Conservation (phyloP, 1,139 yeast genomes). For the Taphrina sp. region DNA sequence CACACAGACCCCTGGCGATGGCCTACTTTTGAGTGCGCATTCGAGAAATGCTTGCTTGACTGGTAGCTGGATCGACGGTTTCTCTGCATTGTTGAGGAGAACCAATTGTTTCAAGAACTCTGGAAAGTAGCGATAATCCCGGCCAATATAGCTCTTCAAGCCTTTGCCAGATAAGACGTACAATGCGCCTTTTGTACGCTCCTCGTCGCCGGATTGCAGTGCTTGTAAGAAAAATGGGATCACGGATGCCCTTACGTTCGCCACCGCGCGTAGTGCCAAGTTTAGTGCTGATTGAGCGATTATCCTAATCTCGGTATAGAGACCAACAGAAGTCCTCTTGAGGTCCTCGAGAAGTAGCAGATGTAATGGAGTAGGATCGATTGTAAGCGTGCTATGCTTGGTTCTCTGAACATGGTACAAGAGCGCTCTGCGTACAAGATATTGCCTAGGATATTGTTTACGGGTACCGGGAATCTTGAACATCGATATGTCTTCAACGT, state of each 20-base stretch:
- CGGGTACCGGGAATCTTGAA: constrained; percentile 54
- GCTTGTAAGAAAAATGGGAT: constrained; percentile 53
- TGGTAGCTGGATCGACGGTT: constrained; percentile 43
- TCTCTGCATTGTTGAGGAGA: constrained; percentile 60
- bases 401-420: constrained; percentile 75
- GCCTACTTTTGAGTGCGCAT: constrained; percentile 29
- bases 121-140: constrained; percentile 57
- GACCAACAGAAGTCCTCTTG: constrained; percentile 65
- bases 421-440: constrained; percentile 73
- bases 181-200: constrained; percentile 67
- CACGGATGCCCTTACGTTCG: constrained; percentile 55
- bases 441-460: constrained; percentile 74
- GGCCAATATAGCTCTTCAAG: constrained; percentile 52
- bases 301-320: constrained; percentile 65
- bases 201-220: constrained; percentile 55
- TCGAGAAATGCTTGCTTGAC: constrained; percentile 30
- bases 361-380: constrained; percentile 70
- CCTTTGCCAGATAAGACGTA: constrained; percentile 42
- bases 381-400: constrained; percentile 69
- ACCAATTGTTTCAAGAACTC: constrained; percentile 53
- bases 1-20: constrained; percentile 22
- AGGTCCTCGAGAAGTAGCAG: constrained; percentile 64
- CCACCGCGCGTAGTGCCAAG: constrained; percentile 69
- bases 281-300: constrained; percentile 71
- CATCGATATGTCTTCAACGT: constrained; percentile 51